A percentile compares a stretch with the other conserved stretches of the same genome.
Evolutionary conservation across 2,329 filamentous ascomycete species (phyloP).

Genomic region (Microcera coccophila): DNA sequence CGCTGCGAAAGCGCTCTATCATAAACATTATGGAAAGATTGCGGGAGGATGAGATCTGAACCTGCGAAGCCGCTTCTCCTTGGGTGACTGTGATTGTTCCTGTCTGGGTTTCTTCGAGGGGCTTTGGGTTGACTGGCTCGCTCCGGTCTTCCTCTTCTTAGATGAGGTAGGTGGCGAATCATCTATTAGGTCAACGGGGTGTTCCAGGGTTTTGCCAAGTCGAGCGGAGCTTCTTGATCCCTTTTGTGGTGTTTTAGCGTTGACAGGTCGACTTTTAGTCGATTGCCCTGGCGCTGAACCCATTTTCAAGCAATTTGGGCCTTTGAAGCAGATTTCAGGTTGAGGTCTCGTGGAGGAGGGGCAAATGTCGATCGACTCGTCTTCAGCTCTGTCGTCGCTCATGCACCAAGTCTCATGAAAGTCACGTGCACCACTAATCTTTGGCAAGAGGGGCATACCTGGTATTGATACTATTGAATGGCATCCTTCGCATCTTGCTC

Average conservation of each 20-base stretch:
- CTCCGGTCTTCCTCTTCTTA: conserved; percentile 16
- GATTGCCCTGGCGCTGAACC: background rate
- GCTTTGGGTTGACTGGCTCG: background rate
- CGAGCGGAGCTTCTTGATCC: conserved; percentile 3
- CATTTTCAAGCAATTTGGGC: too few species aligned
- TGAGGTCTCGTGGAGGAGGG: too few species aligned
- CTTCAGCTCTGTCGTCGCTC: too few species aligned
- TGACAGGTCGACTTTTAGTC: background rate
- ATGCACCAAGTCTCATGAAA: too few species aligned
- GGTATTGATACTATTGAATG: too few species aligned
- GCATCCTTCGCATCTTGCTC: too few species aligned
- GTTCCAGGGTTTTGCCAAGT: conserved; percentile 6
- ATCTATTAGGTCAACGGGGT: conserved; percentile 6
- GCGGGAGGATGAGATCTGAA: conserved; percentile 33
- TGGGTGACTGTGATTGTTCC: conserved; percentile 3
- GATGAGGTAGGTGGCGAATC: conserved; percentile 5
- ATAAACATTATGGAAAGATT: conserved; percentile 36
- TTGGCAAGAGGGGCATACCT: too few species aligned
- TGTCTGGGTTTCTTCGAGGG: conserved; percentile 14
- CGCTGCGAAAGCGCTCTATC: conserved; percentile 39
- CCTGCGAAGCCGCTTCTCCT: conserved; percentile 35
- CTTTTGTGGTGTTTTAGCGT: background rate
- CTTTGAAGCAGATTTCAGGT: too few species aligned
- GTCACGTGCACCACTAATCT: too few species aligned
- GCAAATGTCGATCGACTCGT: too few species aligned